Conservation (phyloP, 2,329 filamentous ascomycete genomes). For the Pseudogymnoascus pannorum region DNA sequence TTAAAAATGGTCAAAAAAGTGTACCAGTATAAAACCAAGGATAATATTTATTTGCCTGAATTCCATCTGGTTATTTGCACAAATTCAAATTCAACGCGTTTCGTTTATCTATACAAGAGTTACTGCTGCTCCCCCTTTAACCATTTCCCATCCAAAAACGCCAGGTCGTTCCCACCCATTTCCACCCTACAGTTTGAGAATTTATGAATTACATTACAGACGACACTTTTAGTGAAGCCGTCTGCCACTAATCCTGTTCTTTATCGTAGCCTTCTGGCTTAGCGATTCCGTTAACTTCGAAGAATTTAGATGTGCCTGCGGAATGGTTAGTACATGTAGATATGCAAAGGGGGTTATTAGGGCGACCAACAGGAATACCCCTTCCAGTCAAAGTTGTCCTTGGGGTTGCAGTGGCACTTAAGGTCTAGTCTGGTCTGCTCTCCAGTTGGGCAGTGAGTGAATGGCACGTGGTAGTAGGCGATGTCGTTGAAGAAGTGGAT, state of each 20-base stretch:
- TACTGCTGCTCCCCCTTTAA: not conserved
- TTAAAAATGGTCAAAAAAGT: not conserved
- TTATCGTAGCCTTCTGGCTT: conserved; percentile 84
- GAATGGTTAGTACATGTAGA: conserved; percentile 7
- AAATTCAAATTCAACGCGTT: not conserved
- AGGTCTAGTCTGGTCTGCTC: conserved; percentile 77
- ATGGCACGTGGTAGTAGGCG: conserved; percentile 94
- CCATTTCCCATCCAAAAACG: conserved; percentile 2
- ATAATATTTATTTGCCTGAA: not conserved
- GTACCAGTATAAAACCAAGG: not conserved
- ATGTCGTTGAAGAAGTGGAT: conserved; percentile 99
- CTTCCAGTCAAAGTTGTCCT: conserved; percentile 99
- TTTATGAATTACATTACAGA: not conserved
- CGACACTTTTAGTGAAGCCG: not conserved
- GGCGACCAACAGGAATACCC: conserved; percentile 92
- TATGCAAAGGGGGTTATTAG: not conserved
- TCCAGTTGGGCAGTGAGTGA: conserved; percentile 92
- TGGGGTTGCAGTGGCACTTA: conserved; percentile 90
- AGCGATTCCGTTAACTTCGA: conserved; percentile 69
- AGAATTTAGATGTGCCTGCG: conserved; percentile 76
- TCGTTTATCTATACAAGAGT: conserved; percentile 1
- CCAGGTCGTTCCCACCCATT: not conserved
- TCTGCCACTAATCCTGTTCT: conserved; percentile 44
- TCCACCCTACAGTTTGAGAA: not conserved
- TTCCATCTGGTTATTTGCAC: not conserved